These are phyloP conservation scores for Chamaecrista fasciculata DNA, from an alignment of 306 rosid species.

Conservation along the genomic window DNA sequence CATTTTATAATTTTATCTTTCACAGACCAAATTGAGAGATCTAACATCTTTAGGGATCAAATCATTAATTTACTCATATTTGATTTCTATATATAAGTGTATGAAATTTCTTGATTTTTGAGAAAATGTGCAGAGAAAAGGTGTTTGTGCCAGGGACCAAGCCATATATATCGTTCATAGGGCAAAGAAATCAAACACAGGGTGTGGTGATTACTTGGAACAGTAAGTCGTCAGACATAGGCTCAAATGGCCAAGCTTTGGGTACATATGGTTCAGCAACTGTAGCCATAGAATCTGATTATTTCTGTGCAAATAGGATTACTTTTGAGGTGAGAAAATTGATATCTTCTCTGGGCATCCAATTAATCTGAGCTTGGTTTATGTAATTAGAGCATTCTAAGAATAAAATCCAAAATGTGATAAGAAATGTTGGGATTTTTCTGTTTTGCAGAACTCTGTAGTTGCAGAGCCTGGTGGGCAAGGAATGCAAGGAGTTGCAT, in stretches of 20 bases:
- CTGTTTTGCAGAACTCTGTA: slow-evolving; percentile 74
- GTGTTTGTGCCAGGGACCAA: slow-evolving; percentile 62
- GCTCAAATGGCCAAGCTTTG: slow-evolving; percentile 43
- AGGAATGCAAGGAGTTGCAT: slow-evolving; percentile 93
- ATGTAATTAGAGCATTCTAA: too few relatives aligned
- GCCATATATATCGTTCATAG: slow-evolving; percentile 76
- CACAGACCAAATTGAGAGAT: too few relatives aligned
- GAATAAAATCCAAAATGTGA: too few relatives aligned
- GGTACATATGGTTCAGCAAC: slow-evolving; percentile 83
- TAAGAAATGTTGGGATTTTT: too few relatives aligned
- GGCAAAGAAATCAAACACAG: slow-evolving; percentile 39
- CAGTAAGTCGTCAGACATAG: slow-evolving; percentile 75
- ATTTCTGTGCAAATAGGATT: slow-evolving; percentile 71
- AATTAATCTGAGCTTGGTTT: too few relatives aligned
- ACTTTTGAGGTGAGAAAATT: slow-evolving; percentile 88
- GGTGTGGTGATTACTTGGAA: slow-evolving; percentile 68
- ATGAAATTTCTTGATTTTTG: too few relatives aligned
- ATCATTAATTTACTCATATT: too few relatives aligned
- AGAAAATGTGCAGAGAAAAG: slow-evolving; percentile 90
- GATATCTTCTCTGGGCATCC: too few relatives aligned
- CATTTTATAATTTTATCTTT: too few relatives aligned
- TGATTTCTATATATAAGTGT: too few relatives aligned
- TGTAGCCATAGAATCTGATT: slow-evolving; percentile 70
- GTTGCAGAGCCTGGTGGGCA: slow-evolving; percentile 55
- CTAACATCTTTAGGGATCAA: too few relatives aligned